These are phyloP conservation scores for Diplodia intermedia DNA, from an alignment of 2,329 filamentous ascomycete genomes.

Conservation along the genomic window DNA sequence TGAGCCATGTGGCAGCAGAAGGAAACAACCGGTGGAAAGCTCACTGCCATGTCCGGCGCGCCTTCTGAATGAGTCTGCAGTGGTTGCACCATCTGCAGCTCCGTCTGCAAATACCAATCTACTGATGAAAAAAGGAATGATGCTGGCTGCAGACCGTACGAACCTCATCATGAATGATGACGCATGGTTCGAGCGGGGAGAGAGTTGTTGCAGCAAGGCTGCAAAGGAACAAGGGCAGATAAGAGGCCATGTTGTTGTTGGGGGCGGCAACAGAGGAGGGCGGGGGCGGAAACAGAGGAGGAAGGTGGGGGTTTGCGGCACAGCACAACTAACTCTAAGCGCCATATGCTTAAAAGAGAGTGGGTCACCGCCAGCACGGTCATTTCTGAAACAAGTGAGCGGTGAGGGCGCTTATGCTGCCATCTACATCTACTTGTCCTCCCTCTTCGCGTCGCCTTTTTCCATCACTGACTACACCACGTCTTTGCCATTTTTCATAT, in stretches of 20 bases:
- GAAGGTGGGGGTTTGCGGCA: background rate
- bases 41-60: background rate
- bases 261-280: background rate
- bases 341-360: background rate
- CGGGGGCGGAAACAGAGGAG: background rate
- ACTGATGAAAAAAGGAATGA: background rate
- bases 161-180: background rate
- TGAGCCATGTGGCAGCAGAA: background rate
- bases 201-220: background rate
- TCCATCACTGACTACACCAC: too few relatives aligned
- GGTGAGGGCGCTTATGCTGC: too few relatives aligned
- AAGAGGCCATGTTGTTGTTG: background rate
- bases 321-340: background rate
- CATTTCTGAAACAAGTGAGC: background rate
- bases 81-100: constrained; percentile 4
- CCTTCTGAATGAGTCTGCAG: background rate
- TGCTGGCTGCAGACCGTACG: too few relatives aligned
- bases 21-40: too few relatives aligned
- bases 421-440: too few relatives aligned
- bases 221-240: background rate
- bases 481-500: too few relatives aligned
- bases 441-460: too few relatives aligned
- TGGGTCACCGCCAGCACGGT: background rate
- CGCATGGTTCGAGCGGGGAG: background rate
- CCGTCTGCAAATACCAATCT: background rate